These are phyloP conservation scores for Oryza punctata DNA, from an alignment of 176 grass and related monocot species.

Conservation along the genomic window DNA sequence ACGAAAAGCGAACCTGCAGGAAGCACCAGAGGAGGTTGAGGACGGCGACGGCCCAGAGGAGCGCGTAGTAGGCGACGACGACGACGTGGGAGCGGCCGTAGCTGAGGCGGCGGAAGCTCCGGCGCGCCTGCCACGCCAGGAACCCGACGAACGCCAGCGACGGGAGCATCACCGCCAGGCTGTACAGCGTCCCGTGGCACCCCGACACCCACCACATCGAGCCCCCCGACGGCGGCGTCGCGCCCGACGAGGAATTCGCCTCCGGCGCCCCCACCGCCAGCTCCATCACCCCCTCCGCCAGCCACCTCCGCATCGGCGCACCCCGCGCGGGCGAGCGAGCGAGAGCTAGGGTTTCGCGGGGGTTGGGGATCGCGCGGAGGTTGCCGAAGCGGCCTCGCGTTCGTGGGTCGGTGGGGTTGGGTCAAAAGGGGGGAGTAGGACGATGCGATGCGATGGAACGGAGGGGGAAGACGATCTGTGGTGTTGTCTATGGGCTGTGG, in stretches of 20 bases:
- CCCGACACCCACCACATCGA: conserved; percentile 46
- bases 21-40: conserved; percentile 96
- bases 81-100: conserved; percentile 91
- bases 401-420: background rate
- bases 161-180: conserved; percentile 75
- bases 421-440: conserved; percentile 34
- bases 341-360: conserved; percentile 40
- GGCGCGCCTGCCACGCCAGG: conserved; percentile 77
- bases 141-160: conserved; percentile 80
- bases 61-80: conserved; percentile 77
- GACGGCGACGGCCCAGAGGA: conserved; percentile 76
- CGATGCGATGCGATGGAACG: background rate
- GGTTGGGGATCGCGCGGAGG: conserved; percentile 6
- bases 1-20: conserved; percentile 57
- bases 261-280: conserved; percentile 42
- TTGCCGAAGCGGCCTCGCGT: conserved; percentile 32
- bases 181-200: conserved; percentile 81
- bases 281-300: conserved; percentile 50
- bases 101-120: conserved; percentile 71
- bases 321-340: background rate
- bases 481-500: background rate
- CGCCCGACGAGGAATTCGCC: conserved; percentile 31
- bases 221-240: conserved; percentile 34
- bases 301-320: conserved; percentile 38
- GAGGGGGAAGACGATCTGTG: background rate